Conservation (phyloP, 495 filamentous ascomycete species). For the Penicillium antarcticum region DNA sequence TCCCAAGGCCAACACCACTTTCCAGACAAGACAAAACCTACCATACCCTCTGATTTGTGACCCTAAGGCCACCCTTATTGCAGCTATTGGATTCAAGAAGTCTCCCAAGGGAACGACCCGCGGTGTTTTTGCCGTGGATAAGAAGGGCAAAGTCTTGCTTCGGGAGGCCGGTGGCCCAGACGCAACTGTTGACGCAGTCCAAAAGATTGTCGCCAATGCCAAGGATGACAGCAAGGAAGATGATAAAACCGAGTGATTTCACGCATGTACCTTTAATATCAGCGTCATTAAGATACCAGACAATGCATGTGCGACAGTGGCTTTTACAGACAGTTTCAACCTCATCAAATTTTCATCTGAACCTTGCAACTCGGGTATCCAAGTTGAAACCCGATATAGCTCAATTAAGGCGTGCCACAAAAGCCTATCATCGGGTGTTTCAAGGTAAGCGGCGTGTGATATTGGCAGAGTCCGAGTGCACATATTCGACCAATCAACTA, state of each 20-base stretch:
- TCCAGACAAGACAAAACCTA: constrained; percentile 85
- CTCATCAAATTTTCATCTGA: no score
- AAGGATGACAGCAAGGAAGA: neutral
- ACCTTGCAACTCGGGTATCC: no score
- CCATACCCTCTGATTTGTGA: constrained; percentile 89
- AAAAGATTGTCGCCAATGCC: constrained; percentile 27
- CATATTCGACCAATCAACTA: no score
- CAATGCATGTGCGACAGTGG: neutral
- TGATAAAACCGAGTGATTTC: neutral
- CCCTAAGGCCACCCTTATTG: constrained; percentile 64
- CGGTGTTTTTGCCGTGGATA: constrained; percentile 85
- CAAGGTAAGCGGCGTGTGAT: no score
- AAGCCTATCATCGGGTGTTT: no score
- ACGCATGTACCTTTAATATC: neutral
- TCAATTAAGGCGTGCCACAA: no score
- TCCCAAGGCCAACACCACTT: constrained; percentile 84
- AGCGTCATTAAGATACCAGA: constrained; percentile 2
- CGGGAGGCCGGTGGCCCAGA: constrained; percentile 44
- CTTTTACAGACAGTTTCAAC: no score
- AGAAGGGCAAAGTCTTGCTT: constrained; percentile 50
- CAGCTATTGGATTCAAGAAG: constrained; percentile 75
- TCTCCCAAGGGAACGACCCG: constrained; percentile 69
- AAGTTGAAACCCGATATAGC: no score
- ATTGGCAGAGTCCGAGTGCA: no score
- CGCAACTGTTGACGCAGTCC: constrained; percentile 46